Percentiles rank a stretch among this genome's conserved stretches.
phyloP scores from a whole-genome alignment of 2,329 filamentous ascomycete species.

The Blumeriella jaapii region DNA sequence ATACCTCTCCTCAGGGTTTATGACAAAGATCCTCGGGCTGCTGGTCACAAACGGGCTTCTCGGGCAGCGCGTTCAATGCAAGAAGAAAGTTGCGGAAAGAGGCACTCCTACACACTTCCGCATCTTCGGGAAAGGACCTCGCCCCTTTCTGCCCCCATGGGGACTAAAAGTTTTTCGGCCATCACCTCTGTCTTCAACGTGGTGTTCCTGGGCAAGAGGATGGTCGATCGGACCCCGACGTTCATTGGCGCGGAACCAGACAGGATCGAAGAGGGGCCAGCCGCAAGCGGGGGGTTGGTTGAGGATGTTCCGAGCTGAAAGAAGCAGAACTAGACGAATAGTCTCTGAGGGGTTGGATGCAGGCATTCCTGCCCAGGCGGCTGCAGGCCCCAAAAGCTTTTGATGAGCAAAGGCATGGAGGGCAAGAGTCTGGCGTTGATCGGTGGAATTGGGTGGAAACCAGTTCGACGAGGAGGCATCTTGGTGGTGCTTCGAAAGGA shows the following conservation, averaged over 20 bases:
- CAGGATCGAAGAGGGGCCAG: constrained; percentile 25
- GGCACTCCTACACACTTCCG: constrained; percentile 24
- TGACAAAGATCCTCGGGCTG: constrained; percentile 20
- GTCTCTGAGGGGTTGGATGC: constrained; percentile 25
- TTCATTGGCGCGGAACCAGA: constrained; percentile 78
- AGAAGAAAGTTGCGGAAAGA: constrained; percentile 22
- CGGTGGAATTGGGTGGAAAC: no score
- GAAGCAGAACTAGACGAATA: constrained; percentile 20
- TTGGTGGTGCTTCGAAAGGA: constrained; percentile 71
- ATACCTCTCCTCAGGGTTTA: constrained; percentile 19
- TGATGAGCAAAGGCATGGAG: constrained; percentile 26
- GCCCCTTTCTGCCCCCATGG: constrained; percentile 17
- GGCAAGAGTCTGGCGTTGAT: constrained; percentile 32
- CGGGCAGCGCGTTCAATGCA: constrained; percentile 21
- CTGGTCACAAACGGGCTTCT: constrained; percentile 23
- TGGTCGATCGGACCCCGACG: constrained; percentile 60
- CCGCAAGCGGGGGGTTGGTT: constrained; percentile 21
- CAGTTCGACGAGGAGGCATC: constrained; percentile 67
- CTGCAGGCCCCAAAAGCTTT: constrained; percentile 24
- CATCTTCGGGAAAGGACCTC: constrained; percentile 20
- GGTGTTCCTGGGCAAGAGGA: constrained; percentile 53
- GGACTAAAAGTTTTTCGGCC: constrained; percentile 45
- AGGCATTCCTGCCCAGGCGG: constrained; percentile 18
- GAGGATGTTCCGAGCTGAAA: constrained; percentile 19
- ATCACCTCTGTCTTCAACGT: constrained; percentile 66